Evolutionary conservation across 768 basidiomycete genomes (phyloP).

Genomic region (Lanmaoa pseudosensibilis): DNA sequence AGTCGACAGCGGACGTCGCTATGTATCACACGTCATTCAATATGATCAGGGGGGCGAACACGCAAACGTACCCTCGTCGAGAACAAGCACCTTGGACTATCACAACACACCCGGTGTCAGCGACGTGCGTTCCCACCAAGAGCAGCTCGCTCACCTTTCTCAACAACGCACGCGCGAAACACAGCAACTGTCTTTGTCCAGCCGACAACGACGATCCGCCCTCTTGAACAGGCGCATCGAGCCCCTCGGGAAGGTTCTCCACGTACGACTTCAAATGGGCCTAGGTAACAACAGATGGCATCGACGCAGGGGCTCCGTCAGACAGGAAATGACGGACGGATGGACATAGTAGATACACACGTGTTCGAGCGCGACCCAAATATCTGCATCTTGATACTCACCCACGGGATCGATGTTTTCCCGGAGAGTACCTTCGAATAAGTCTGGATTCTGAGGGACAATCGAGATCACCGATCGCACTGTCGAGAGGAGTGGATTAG

Average conservation of each 20-base stretch:
- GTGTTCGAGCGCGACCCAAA: constrained; percentile 86
- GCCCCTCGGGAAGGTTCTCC: constrained; percentile 59
- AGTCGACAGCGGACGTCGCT: constrained; percentile 89
- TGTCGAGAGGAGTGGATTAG: background rate
- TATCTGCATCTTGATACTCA: constrained; percentile 69
- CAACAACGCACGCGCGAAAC: constrained; percentile 83
- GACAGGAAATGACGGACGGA: background rate
- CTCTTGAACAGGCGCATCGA: constrained; percentile 75
- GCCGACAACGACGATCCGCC: constrained; percentile 79
- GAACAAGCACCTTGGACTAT: constrained; percentile 80
- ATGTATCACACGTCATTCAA: background rate
- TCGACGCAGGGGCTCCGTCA: background rate
- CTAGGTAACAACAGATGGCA: constrained; percentile 33
- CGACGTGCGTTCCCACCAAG: too few species aligned
- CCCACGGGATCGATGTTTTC: constrained; percentile 91
- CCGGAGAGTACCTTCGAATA: constrained; percentile 72
- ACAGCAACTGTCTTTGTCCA: constrained; percentile 86
- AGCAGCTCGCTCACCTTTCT: constrained; percentile 66
- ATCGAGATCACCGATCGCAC: constrained; percentile 82
- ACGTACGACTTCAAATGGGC: constrained; percentile 70
- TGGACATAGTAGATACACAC: constrained; percentile 18
- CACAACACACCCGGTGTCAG: constrained; percentile 7
- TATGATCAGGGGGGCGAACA: background rate
- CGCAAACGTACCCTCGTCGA: constrained; percentile 75
- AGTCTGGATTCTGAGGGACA: constrained; percentile 76